Evolutionary conservation across 2,329 filamentous ascomycete species (phyloP), one percentile per base, ranked within the genome.

Genomic region (Sclerotiophoma versabilis): DNA sequence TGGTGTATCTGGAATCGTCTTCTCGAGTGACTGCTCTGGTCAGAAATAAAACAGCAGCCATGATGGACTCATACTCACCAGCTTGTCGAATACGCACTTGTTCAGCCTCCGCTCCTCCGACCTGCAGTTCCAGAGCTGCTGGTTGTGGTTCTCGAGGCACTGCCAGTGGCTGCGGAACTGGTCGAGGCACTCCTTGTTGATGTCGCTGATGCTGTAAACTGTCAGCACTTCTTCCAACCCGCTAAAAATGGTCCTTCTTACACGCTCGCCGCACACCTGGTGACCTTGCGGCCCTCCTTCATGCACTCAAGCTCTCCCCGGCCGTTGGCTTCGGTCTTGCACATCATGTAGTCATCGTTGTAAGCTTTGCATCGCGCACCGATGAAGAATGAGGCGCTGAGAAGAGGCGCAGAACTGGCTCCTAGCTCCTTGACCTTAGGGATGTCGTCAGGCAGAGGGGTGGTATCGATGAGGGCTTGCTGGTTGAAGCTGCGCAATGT

Each of bases 341-440:
- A 99, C 82, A 96, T 91, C 93, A 99, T 99, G 81, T 90, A 99
- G 80, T 99, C 95, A 83, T 99, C 95, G 79, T 98, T 98, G 84
- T 93, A 99, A 53, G 90, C 83, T 76, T 86, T 89, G 87, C 95
- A 99, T 74, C 93, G 89, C 65, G 92, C 93, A 61, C 95, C 95
- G 75, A 99, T 99, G 78, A 98, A 99, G 84, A 91, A 99, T 46
- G 92, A 87, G 26, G 95, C 95, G 63, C 91, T 96, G 56, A 96
- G 83, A 37, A 99, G 85, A 49, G 95, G 95, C 32, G 93, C 95
- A 53, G 93, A 98, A 72, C 89, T 96, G 73, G 92, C 86, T 72
- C 95, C 95, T 65, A 99, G 86, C 81, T 99, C 95, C 78, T 91
- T 85, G 77, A 99, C 95, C 75, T 91, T 88, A 71, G 95, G 95